Evolutionary conservation across 1,284 basidiomycete genomes (phyloP).

Genomic region (Omphalotus olearius): DNA sequence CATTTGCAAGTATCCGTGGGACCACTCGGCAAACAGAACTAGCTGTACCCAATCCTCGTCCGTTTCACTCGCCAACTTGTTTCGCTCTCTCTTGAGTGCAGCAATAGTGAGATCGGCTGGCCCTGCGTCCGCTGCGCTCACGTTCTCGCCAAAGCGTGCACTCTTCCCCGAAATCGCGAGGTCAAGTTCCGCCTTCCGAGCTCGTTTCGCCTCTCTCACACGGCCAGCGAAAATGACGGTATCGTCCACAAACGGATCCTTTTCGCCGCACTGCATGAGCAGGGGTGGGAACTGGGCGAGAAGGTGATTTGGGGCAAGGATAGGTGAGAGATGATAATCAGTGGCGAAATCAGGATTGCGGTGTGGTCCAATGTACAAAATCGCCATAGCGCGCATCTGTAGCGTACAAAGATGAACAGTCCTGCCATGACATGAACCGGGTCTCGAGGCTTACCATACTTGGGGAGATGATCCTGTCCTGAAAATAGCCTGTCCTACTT

Average conservation of each 20-base stretch:
- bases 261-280: conserved; percentile 91
- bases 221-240: conserved; percentile 93
- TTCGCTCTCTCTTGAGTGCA: conserved; percentile 51
- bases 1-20: conserved; percentile 96
- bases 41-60: conserved; percentile 96
- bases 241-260: conserved; percentile 96
- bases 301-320: conserved; percentile 80
- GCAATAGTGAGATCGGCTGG: conserved; percentile 26
- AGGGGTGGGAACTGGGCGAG: conserved; percentile 93
- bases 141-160: conserved; percentile 52
- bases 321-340: conserved; percentile 94
- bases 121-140: conserved; percentile 33
- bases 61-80: conserved; percentile 59
- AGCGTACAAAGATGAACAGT: conserved; percentile 4
- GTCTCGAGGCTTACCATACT: conserved; percentile 69
- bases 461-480: conserved; percentile 86
- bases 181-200: conserved; percentile 68
- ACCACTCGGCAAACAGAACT: conserved; percentile 88
- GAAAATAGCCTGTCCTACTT: conserved; percentile 91
- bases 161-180: conserved; percentile 51
- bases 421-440: neutral
- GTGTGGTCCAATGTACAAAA: conserved; percentile 92
- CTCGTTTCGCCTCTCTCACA: conserved; percentile 87
- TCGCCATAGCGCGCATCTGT: conserved; percentile 98
- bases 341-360: conserved; percentile 90